Percentiles rank a stretch among this genome's conserved stretches.
phyloP scores from a whole-genome alignment of 257 asterid species.

The Capsicum baccatum region DNA sequence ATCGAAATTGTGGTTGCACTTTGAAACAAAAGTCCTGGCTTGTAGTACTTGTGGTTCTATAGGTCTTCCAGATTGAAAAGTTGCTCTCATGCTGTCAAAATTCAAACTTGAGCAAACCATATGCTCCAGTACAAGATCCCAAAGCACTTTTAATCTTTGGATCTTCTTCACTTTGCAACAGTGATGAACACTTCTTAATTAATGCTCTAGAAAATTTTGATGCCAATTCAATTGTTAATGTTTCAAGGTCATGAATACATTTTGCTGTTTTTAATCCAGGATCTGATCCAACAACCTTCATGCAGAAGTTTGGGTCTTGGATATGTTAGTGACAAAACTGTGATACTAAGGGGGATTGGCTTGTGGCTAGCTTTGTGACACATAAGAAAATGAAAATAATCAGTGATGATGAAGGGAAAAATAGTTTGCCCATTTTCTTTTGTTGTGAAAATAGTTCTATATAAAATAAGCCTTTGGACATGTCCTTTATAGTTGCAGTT shows the following conservation, averaged over 20 bases:
- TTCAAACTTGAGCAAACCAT: not conserved
- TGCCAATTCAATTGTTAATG: not conserved
- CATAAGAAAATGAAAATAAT: not conserved
- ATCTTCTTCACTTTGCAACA: not conserved
- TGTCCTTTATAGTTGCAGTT: too few relatives aligned
- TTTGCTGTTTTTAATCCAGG: not conserved
- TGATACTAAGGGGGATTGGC: not conserved
- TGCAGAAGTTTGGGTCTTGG: not conserved
- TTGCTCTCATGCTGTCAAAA: not conserved
- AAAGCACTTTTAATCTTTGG: not conserved
- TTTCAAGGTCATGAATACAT: not conserved
- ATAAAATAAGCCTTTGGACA: too few relatives aligned
- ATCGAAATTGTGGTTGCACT: not conserved
- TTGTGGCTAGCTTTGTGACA: not conserved
- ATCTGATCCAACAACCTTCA: not conserved
- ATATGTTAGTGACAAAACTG: not conserved
- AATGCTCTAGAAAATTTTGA: not conserved
- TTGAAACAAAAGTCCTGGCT: not conserved
- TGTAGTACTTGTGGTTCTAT: not conserved
- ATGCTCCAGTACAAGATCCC: not conserved
- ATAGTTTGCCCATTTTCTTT: not conserved
- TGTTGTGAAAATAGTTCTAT: not conserved
- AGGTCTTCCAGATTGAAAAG: not conserved
- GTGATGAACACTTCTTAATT: not conserved
- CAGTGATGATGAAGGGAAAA: not conserved